Conservation (phyloP, 2,329 filamentous ascomycete species). For the Penicillium hordei region DNA sequence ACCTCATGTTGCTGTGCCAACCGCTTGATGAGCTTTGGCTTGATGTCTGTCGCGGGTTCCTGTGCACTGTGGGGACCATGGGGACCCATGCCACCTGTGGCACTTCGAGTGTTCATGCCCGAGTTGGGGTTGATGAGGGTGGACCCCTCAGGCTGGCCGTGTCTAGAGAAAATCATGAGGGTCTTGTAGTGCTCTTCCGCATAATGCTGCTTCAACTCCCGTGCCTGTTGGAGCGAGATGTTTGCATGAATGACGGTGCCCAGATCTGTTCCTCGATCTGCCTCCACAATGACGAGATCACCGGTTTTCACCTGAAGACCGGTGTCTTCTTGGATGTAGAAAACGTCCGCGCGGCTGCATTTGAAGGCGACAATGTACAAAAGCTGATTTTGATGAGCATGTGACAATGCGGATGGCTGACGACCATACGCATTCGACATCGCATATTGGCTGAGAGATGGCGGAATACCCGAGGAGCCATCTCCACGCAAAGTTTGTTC, state of each 20-base stretch:
- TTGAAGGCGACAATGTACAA: slow-evolving; percentile 91
- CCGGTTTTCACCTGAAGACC: slow-evolving; percentile 86
- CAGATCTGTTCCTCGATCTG: slow-evolving; percentile 91
- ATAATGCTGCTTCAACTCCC: slow-evolving; percentile 85
- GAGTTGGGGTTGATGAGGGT: slow-evolving; percentile 49
- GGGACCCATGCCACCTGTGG: slow-evolving; percentile 75
- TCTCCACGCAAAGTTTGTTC: slow-evolving; percentile 41
- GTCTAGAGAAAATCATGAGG: slow-evolving; percentile 97
- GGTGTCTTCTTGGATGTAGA: slow-evolving; percentile 94
- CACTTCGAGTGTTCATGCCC: slow-evolving; percentile 64
- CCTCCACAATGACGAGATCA: slow-evolving; percentile 95
- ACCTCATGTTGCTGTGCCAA: slow-evolving; percentile 91
- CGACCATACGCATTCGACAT: slow-evolving; percentile 41
- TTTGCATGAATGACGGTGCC: slow-evolving; percentile 89
- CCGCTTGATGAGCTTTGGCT: slow-evolving; percentile 95
- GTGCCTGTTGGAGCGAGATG: slow-evolving; percentile 82
- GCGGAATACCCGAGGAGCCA: slow-evolving; percentile 34
- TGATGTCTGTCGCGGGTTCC: slow-evolving; percentile 73
- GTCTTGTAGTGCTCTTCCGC: slow-evolving; percentile 96
- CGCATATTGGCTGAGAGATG: slow-evolving; percentile 43
- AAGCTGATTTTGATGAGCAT: slow-evolving; percentile 44
- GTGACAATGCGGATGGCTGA: slow-evolving; percentile 37
- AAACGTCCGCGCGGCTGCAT: slow-evolving; percentile 90
- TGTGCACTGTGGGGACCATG: slow-evolving; percentile 71
- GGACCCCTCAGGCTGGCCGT: slow-evolving; percentile 52